These are phyloP conservation scores for Omphalea diandra DNA, from an alignment of 441 rosid species.

Conservation along the genomic window DNA sequence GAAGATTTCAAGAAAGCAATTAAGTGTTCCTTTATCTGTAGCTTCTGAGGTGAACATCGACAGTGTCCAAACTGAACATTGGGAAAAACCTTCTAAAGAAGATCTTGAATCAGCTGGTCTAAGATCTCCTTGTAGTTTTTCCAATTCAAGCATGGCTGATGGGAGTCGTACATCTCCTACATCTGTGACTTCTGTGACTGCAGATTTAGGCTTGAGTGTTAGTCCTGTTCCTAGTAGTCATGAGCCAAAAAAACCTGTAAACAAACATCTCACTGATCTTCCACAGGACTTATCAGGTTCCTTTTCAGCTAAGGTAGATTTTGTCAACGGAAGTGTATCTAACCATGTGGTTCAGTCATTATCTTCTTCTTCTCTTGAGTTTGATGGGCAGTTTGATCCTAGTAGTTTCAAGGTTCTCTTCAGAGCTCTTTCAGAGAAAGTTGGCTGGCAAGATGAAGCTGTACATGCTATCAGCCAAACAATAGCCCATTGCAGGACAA, in stretches of 20 bases:
- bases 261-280: slow-evolving; percentile 23
- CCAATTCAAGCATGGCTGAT: slow-evolving; percentile 51
- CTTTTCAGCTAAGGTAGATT: slow-evolving; percentile 25
- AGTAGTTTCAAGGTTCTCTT: slow-evolving; percentile 53
- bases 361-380: slow-evolving; percentile 43
- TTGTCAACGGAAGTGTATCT: slow-evolving; percentile 26
- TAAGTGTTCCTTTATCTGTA: slow-evolving; percentile 21
- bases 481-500: slow-evolving; percentile 30
- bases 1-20: slow-evolving; percentile 22
- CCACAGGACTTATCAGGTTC: slow-evolving; percentile 25
- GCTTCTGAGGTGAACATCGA: slow-evolving; percentile 26
- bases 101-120: slow-evolving; percentile 36
- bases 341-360: slow-evolving; percentile 37
- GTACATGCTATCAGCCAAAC: slow-evolving; percentile 37
- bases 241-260: slow-evolving; percentile 25
- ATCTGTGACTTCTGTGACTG: slow-evolving; percentile 54
- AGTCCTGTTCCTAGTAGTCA: slow-evolving; percentile 35
- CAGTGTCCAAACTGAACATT: slow-evolving; percentile 22
- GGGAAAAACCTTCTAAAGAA: slow-evolving; percentile 36
- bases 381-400: slow-evolving; percentile 30
- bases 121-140: slow-evolving; percentile 41
- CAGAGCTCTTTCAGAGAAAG: slow-evolving; percentile 44
- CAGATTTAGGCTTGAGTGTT: slow-evolving; percentile 55
- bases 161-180: slow-evolving; percentile 45
- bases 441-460: slow-evolving; percentile 70